Conservation (phyloP, 306 rosid genomes). For the Echinosophora koreensis region DNA sequence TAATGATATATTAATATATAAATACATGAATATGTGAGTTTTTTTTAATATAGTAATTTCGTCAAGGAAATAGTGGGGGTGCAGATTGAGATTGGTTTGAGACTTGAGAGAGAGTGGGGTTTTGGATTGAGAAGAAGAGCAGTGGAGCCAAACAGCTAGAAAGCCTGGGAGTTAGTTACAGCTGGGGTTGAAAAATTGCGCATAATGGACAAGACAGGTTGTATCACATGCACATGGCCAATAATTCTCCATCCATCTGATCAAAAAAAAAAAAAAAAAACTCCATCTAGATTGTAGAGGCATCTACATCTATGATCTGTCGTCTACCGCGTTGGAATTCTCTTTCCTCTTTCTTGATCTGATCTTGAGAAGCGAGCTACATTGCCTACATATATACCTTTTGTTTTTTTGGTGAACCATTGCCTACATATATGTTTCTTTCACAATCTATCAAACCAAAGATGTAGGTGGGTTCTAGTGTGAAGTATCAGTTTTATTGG, state of each 20-base stretch:
- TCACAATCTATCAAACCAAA: too few relatives aligned
- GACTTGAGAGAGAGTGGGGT: not conserved
- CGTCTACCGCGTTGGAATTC: conserved; percentile 43
- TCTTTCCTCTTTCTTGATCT: conserved; percentile 58
- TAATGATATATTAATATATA: too few relatives aligned
- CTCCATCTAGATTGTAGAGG: conserved; percentile 51
- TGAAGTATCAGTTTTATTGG: too few relatives aligned
- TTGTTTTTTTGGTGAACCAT: too few relatives aligned
- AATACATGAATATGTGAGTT: too few relatives aligned
- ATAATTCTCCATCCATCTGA: conserved; percentile 64
- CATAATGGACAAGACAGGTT: conserved; percentile 67
- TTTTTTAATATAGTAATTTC: too few relatives aligned
- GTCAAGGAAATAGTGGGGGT: conserved; percentile 13
- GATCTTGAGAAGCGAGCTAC: conserved; percentile 62
- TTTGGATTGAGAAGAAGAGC: not conserved
- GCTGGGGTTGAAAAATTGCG: conserved; percentile 64
- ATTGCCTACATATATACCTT: too few relatives aligned
- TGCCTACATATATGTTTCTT: too few relatives aligned
- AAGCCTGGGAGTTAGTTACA: conserved; percentile 49
- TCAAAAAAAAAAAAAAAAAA: too few relatives aligned
- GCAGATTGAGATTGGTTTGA: conserved; percentile 37
- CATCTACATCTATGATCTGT: conserved; percentile 47
- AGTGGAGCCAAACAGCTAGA: conserved; percentile 53
- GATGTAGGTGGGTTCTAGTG: too few relatives aligned
- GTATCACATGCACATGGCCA: conserved; percentile 55